Evolutionary conservation across 768 basidiomycete genomes (phyloP), one percentile per base, ranked within the genome.

Genomic region (Aureoboletus auriporus): DNA sequence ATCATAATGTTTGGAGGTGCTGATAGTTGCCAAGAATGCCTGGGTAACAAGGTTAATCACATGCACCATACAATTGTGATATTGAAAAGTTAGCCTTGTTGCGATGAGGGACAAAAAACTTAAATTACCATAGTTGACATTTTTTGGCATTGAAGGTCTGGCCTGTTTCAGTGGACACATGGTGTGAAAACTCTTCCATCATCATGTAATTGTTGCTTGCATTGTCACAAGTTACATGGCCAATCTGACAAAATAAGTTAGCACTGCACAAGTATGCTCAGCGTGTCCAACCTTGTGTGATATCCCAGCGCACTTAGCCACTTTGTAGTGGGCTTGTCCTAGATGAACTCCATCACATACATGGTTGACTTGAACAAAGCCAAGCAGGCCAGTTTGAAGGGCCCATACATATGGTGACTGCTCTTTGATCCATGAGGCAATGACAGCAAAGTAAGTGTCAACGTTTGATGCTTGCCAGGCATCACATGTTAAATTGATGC

Each of bases 401-500:
- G 47, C 46, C 69, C 69, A 74, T 11, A 48, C n/a, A 6, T 42
- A 23, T 0, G 39, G 48, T 4, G 2, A 0, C 9, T 49, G 20
- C 11, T 52, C 36, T 51, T 56, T 48, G 28, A 11, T 54, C 69
- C 67, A 52, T 23, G 42, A 44, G 2, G 8, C 38, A 30, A 51
- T 74, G 8, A 74, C 64, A 1, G 68, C 68, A 47, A 74, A 71
- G 52, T 74, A 75, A 0, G 57, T 58, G 42, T 73, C 66, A 0
- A 42, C 51, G 47, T 73, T 74, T 7, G 41, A 51, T 0, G 74
- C 75, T 40, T 71, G 69, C 73, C 72, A 75, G 1, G 61, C 67
- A 46, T 76, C 68, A 47, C 66, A 69, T 0, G 73, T 75, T 1
- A 71, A 42, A 29, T 51, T 69, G n/a, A 71, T 59, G 7, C 4